Conservation (phyloP, 1,284 basidiomycete species). For the Apiotrichum akiyoshidainum region DNA sequence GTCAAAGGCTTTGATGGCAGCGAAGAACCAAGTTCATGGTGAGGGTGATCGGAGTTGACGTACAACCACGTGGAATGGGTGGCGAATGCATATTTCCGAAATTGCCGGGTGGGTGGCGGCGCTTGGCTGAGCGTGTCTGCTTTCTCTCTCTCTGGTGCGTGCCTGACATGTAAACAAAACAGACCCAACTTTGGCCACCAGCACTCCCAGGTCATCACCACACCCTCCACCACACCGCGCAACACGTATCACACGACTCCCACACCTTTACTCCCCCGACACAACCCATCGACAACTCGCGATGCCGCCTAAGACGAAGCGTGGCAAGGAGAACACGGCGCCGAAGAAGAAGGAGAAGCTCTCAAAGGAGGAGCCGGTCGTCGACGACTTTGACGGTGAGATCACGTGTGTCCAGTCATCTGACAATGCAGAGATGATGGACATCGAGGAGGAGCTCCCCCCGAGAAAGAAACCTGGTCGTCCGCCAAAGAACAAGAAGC, state of each 20-base stretch:
- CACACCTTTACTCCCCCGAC: background rate
- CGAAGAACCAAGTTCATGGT: no score
- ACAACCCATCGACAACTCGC: background rate
- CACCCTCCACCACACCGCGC: no score
- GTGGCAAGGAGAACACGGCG: conserved; percentile 19
- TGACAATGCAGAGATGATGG: background rate
- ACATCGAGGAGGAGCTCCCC: background rate
- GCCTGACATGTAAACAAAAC: background rate
- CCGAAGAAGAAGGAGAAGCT: conserved; percentile 5
- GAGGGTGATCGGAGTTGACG: conserved; percentile 11
- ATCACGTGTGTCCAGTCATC: no score
- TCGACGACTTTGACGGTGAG: conserved; percentile 14
- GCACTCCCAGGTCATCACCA: no score
- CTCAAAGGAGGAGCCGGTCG: background rate
- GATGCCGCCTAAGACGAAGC: conserved; percentile 10
- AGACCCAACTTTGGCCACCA: no score
- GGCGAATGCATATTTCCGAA: background rate
- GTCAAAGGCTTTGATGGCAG: no score
- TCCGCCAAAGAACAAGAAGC: conserved; percentile 1
- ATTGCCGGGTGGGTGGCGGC: background rate
- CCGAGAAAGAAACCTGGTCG: conserved; percentile 4
- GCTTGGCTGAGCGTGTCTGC: background rate
- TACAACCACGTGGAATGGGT: conserved; percentile 7
- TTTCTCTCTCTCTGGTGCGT: background rate
- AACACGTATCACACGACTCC: background rate